Evolutionary conservation across 176 grass and related monocot species (phyloP).

Genomic region (Musa schizocarpa): DNA sequence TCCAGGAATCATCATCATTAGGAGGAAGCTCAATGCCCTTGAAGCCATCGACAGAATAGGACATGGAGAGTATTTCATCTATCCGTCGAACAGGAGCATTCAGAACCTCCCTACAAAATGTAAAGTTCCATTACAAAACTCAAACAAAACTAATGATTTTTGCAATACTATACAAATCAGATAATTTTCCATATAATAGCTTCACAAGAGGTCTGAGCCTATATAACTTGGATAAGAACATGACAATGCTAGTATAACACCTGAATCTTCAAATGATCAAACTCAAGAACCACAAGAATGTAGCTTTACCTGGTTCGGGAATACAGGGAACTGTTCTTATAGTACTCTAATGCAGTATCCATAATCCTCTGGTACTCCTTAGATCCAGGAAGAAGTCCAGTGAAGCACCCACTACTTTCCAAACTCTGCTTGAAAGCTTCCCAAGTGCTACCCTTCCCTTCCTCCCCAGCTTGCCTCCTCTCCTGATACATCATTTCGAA

Average conservation of each 20-base stretch:
- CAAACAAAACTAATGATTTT: neutral
- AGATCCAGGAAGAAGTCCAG: conserved; percentile 72
- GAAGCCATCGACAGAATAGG: conserved; percentile 52
- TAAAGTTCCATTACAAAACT: neutral
- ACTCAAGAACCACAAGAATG: neutral
- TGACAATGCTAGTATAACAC: no score
- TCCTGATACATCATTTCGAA: conserved; percentile 99
- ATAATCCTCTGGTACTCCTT: conserved; percentile 71
- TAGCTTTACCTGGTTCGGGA: conserved; percentile 41
- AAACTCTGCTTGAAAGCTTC: conserved; percentile 68
- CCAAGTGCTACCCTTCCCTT: conserved; percentile 79
- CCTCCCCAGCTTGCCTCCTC: conserved; percentile 38
- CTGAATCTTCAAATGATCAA: neutral
- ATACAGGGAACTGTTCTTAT: conserved; percentile 66
- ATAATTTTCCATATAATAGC: neutral
- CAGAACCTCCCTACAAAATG: conserved; percentile 60
- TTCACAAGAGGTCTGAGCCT: no score
- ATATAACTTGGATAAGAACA: no score
- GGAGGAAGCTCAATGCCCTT: conserved; percentile 49
- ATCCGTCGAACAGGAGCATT: conserved; percentile 62
- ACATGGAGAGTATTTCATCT: conserved; percentile 69
- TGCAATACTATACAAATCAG: neutral
- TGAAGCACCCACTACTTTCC: conserved; percentile 66
- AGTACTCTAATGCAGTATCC: conserved; percentile 64
- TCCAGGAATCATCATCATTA: conserved; percentile 71